A percentile compares a stretch with the other conserved stretches of the same genome.
Conservation (phyloP, 2,329 filamentous ascomycete genomes). For the Colletotrichum sp. region DNA sequence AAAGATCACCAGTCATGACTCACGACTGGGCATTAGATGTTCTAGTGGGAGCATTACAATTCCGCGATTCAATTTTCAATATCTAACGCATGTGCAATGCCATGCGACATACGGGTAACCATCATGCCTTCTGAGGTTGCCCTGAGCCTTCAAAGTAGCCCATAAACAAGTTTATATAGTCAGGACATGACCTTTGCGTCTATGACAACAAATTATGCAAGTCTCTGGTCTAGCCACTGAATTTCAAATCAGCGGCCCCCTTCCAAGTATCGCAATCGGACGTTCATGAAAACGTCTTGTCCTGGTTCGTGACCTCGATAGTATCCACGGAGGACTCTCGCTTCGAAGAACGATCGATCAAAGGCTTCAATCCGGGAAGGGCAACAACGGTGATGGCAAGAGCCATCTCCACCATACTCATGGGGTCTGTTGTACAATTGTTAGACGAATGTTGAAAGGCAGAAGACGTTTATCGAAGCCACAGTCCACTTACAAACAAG, state of each 20-base stretch:
- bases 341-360: conserved; percentile 13
- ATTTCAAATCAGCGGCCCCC: background rate
- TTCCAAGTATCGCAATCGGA: background rate
- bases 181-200: background rate
- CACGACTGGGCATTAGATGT: background rate
- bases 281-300: background rate
- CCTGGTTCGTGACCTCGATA: conserved; percentile 3
- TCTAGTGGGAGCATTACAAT: background rate
- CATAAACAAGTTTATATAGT: background rate
- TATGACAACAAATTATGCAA: background rate
- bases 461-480: background rate
- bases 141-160: background rate
- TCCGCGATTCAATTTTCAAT: background rate
- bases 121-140: background rate
- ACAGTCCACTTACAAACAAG: conserved; percentile 27
- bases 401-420: conserved; percentile 27
- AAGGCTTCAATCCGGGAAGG: conserved; percentile 27
- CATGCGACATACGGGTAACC: no score
- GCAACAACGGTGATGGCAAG: conserved; percentile 27
- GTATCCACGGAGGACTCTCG: conserved; percentile 7
- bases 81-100: background rate
- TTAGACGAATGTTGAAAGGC: background rate
- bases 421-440: conserved; percentile 10
- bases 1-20: background rate
- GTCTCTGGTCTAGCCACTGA: background rate